phyloP scores from a whole-genome alignment of 2,329 filamentous ascomycete species.

The Fusarium pininemorale region DNA sequence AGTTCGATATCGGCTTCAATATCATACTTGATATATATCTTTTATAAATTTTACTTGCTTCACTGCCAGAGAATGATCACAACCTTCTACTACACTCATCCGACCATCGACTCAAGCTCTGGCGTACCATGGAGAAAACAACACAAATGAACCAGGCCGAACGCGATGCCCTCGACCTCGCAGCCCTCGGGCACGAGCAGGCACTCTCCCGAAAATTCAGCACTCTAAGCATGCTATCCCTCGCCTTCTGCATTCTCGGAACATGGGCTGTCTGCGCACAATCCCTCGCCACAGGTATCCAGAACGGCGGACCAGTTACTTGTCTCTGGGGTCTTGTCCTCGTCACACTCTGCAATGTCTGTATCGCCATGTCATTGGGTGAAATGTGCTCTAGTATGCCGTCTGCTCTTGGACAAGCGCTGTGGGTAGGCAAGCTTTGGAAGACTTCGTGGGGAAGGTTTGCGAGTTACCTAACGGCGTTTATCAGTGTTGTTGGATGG shows the following conservation, averaged over 20 bases:
- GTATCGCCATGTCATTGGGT: slow-evolving; percentile 63
- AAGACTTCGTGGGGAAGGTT: slow-evolving; percentile 56
- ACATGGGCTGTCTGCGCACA: slow-evolving; percentile 68
- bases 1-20: not conserved
- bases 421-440: slow-evolving; percentile 56
- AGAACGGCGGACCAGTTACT: slow-evolving; percentile 61
- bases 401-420: slow-evolving; percentile 66
- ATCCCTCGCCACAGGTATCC: slow-evolving; percentile 55
- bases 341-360: slow-evolving; percentile 61
- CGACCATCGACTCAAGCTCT: slow-evolving; percentile 33
- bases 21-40: not conserved
- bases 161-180: slow-evolving; percentile 46
- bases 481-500: slow-evolving; percentile 69
- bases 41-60: not conserved
- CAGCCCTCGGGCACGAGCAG: slow-evolving; percentile 51
- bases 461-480: slow-evolving; percentile 64
- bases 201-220: slow-evolving; percentile 58
- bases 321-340: slow-evolving; percentile 64
- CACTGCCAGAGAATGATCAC: slow-evolving; percentile 35
- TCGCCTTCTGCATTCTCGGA: slow-evolving; percentile 65
- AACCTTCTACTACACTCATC: not conserved
- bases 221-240: slow-evolving; percentile 63
- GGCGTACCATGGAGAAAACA: slow-evolving; percentile 36
- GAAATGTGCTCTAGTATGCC: slow-evolving; percentile 68
- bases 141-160: slow-evolving; percentile 35